phyloP scores from a whole-genome alignment of 768 basidiomycete genomes.

The Gloeostereum incarnatum region DNA sequence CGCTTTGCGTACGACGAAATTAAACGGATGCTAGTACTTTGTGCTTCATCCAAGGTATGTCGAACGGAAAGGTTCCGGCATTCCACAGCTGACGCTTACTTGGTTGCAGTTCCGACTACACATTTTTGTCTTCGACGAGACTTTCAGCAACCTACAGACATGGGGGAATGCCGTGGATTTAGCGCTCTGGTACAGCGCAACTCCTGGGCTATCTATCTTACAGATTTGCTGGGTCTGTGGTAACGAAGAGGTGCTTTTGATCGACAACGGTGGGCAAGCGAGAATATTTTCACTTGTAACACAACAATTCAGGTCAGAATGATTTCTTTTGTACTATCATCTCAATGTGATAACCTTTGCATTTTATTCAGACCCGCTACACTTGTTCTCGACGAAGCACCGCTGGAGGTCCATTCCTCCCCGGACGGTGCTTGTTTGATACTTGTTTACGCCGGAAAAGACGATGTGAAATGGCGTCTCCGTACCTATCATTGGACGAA shows the following conservation, averaged over 20 bases:
- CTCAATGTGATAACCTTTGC: neutral
- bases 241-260: constrained; percentile 40
- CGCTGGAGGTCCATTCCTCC: constrained; percentile 30
- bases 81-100: neutral
- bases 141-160: constrained; percentile 27
- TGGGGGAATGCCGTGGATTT: constrained; percentile 32
- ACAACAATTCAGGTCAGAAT: constrained; percentile 39
- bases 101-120: constrained; percentile 25
- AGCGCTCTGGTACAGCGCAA: constrained; percentile 28
- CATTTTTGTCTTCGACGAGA: constrained; percentile 38
- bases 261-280: constrained; percentile 32
- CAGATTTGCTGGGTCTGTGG: constrained; percentile 39
- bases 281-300: constrained; percentile 47
- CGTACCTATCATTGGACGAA: constrained; percentile 46
- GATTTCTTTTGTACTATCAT: neutral
- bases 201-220: constrained; percentile 17
- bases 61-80: neutral
- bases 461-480: constrained; percentile 7
- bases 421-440: constrained; percentile 49
- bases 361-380: constrained; percentile 34
- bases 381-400: constrained; percentile 24
- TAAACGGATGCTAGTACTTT: constrained; percentile 36
- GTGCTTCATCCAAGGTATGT: constrained; percentile 30
- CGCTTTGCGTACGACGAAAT: constrained; percentile 44
- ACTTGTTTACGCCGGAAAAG: constrained; percentile 18